Evolutionary conservation across 2,329 filamentous ascomycete species (phyloP).

Genomic region (Phialocephala subalpina): DNA sequence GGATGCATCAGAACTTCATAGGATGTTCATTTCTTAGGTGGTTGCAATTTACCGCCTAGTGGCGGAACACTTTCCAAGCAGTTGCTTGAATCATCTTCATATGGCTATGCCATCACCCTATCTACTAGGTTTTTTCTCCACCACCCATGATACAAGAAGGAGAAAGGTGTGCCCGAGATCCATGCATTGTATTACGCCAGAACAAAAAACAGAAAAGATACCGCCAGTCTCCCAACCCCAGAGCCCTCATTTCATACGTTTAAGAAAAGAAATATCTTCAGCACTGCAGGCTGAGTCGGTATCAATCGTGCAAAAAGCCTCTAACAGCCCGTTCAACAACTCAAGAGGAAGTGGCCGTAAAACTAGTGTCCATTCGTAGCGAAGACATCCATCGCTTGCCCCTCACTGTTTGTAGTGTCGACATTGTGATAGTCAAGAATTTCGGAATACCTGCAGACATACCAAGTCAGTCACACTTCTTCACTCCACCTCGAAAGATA

Average conservation of each 20-base stretch:
- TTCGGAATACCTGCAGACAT: constrained; percentile 84
- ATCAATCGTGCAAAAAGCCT: constrained; percentile 18
- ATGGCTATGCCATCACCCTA: constrained; percentile 5
- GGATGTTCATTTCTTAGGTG: neutral
- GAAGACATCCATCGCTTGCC: constrained; percentile 32
- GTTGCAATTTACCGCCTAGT: neutral
- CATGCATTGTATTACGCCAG: constrained; percentile 25
- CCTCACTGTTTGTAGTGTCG: constrained; percentile 53
- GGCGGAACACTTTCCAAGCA: neutral
- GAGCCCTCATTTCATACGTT: constrained; percentile 1
- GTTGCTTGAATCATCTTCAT: constrained; percentile 1
- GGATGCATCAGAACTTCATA: neutral
- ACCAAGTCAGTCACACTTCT: constrained; percentile 43
- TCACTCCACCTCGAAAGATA: constrained; percentile 30
- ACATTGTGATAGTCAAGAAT: constrained; percentile 99
- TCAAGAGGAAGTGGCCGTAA: constrained; percentile 8
- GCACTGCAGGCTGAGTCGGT: neutral
- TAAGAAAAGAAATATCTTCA: neutral
- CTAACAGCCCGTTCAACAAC: neutral
- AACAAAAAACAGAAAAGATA: constrained; percentile 16
- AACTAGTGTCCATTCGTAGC: constrained; percentile 26
- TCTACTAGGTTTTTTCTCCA: constrained; percentile 8
- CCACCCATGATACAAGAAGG: constrained; percentile 4
- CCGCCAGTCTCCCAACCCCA: constrained; percentile 28
- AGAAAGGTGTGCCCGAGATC: constrained; percentile 13